Evolutionary conservation across 306 rosid species (phyloP).

Genomic region (Alnus rubra): DNA sequence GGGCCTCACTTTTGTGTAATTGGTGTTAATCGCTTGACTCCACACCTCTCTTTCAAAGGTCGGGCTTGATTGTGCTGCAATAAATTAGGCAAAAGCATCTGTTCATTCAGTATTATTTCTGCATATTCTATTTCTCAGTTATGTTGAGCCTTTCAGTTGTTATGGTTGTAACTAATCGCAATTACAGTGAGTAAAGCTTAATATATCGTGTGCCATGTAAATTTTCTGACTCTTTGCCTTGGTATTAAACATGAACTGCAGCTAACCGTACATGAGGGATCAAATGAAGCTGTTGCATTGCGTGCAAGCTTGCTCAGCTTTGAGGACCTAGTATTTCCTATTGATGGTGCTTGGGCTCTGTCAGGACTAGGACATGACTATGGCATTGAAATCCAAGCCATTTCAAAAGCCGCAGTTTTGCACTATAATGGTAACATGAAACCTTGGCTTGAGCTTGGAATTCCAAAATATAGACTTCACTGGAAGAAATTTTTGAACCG

Average conservation of each 20-base stretch:
- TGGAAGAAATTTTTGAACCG: slow-evolving; percentile 84
- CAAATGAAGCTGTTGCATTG: slow-evolving; percentile 45
- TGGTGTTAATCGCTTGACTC: slow-evolving; percentile 2
- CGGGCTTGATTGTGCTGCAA: neutral
- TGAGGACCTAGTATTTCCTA: slow-evolving; percentile 62
- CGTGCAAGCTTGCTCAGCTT: slow-evolving; percentile 82
- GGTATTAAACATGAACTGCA: slow-evolving; percentile 31
- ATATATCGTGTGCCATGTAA: slow-evolving; percentile 18
- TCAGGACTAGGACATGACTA: slow-evolving; percentile 90
- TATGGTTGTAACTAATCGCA: neutral
- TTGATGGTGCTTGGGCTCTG: slow-evolving; percentile 63
- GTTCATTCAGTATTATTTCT: neutral
- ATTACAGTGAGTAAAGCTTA: neutral
- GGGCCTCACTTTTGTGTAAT: neutral
- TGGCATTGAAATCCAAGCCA: slow-evolving; percentile 39
- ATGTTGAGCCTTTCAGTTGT: neutral
- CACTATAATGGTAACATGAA: slow-evolving; percentile 97
- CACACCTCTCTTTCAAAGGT: neutral
- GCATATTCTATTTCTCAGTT: neutral
- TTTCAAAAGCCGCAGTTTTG: slow-evolving; percentile 60
- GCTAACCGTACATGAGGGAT: slow-evolving; percentile 43
- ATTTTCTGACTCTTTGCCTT: slow-evolving; percentile 33
- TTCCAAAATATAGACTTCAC: slow-evolving; percentile 66
- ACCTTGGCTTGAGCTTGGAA: slow-evolving; percentile 98
- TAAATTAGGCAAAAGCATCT: neutral